A percentile compares a stretch with the other conserved stretches of the same genome.
Conservation (phyloP, 805 yeast species). For the Diddensiella transvaalensis region DNA sequence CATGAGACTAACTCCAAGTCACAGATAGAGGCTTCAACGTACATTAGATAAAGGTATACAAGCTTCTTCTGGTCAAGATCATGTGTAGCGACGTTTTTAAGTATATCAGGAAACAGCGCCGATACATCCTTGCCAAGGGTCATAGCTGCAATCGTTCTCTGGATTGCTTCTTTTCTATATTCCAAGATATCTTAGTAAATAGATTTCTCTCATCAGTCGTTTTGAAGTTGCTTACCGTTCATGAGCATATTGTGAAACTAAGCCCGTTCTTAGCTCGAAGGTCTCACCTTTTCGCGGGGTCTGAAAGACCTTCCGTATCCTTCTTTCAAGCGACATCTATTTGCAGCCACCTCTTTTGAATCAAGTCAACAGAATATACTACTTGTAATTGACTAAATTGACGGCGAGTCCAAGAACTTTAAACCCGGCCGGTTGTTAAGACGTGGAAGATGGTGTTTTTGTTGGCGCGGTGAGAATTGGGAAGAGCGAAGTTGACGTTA, state of each 20-base stretch:
- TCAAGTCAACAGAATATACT: too few relatives aligned
- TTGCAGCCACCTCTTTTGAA: too few relatives aligned
- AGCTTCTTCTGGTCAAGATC: conserved; percentile 95
- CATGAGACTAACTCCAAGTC: neutral
- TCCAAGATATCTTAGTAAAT: too few relatives aligned
- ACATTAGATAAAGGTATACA: conserved; percentile 88
- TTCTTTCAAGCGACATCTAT: conserved; percentile 38
- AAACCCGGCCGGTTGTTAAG: too few relatives aligned
- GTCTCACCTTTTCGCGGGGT: conserved; percentile 65
- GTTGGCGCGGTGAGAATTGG: too few relatives aligned
- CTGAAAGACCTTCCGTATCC: conserved; percentile 54
- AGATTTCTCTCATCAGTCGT: neutral
- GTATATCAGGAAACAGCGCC: conserved; percentile 88
- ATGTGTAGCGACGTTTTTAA: conserved; percentile 94
- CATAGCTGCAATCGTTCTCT: conserved; percentile 96
- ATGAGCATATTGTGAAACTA: conserved; percentile 90
- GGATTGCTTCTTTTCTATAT: conserved; percentile 88
- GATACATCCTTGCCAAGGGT: conserved; percentile 96
- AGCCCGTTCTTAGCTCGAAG: conserved; percentile 83
- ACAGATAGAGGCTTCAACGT: conserved; percentile 1
- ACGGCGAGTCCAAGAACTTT: too few relatives aligned
- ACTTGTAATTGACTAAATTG: too few relatives aligned
- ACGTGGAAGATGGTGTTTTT: too few relatives aligned
- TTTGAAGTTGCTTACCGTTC: conserved; percentile 48
- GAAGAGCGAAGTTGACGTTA: too few relatives aligned